phyloP scores from a whole-genome alignment of 352 stramenopile genomes.

The Pythium scleroteichum region DNA sequence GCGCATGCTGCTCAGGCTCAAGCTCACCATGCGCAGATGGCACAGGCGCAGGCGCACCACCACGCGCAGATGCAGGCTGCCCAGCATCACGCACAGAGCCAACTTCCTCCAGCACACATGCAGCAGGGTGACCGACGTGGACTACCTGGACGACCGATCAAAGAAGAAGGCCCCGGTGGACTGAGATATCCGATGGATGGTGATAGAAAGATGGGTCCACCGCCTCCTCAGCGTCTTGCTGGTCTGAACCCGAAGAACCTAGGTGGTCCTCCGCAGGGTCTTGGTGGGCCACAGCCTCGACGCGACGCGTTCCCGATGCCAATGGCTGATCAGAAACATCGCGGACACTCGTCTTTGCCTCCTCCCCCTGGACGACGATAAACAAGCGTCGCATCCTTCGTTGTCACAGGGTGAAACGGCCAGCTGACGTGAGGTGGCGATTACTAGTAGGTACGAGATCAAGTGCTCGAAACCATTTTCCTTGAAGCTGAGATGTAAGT shows the following conservation, averaged over 20 bases:
- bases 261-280: conserved; percentile 43
- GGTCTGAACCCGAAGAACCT: conserved; percentile 78
- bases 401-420: too few species aligned
- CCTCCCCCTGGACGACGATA: conserved; percentile 68
- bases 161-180: conserved; percentile 53
- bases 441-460: too few species aligned
- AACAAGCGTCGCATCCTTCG: conserved; percentile 10
- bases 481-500: too few species aligned
- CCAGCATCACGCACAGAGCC: conserved; percentile 36
- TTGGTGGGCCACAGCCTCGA: conserved; percentile 37
- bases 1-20: conserved; percentile 66
- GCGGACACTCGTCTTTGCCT: conserved; percentile 61
- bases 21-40: conserved; percentile 64
- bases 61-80: conserved; percentile 50
- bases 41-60: conserved; percentile 42
- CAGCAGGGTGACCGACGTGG: conserved; percentile 61
- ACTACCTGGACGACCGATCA: conserved; percentile 64
- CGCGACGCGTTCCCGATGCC: conserved; percentile 75
- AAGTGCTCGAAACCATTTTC: too few species aligned
- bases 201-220: conserved; percentile 58
- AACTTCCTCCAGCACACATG: conserved; percentile 40
- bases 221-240: conserved; percentile 55
- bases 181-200: conserved; percentile 69
- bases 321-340: conserved; percentile 73
- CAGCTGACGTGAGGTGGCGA: too few species aligned